Percentiles rank a stretch among this genome's conserved stretches.
These are phyloP conservation scores for Rhodotorula sp. DNA, from an alignment of 1,284 basidiomycete genomes.

Conservation along the genomic window DNA sequence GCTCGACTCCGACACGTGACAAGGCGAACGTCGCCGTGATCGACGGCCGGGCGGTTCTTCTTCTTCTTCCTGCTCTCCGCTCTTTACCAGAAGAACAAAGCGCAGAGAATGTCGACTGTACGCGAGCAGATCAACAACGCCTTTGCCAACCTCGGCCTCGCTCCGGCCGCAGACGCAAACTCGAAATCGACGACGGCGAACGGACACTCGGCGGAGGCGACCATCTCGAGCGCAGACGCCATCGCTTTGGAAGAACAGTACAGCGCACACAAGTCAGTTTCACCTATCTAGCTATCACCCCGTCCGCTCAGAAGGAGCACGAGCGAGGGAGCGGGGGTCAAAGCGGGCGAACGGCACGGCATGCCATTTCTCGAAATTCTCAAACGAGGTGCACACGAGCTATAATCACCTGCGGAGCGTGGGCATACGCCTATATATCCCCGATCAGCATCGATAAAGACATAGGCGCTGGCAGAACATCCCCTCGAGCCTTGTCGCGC, in stretches of 20 bases:
- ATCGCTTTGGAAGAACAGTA: constrained; percentile 79
- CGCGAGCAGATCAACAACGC: constrained; percentile 22
- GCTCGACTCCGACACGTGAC: too few species aligned
- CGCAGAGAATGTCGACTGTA: not conserved
- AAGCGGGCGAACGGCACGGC: not conserved
- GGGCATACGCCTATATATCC: not conserved
- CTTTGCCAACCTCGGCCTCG: constrained; percentile 18
- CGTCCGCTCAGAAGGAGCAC: too few species aligned
- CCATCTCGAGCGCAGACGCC: constrained; percentile 58
- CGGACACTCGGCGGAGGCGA: not conserved
- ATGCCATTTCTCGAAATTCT: not conserved
- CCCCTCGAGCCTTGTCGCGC: not conserved
- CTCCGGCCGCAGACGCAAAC: not conserved
- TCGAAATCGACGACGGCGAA: not conserved
- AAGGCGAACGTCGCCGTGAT: too few species aligned
- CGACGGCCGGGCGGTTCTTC: not conserved
- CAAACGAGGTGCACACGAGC: not conserved
- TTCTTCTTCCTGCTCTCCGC: not conserved
- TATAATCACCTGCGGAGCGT: not conserved
- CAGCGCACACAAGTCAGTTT: constrained; percentile 74
- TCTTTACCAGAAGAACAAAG: not conserved
- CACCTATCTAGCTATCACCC: not conserved
- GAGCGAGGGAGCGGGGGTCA: too few species aligned
- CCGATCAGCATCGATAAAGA: not conserved
- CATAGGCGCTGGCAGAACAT: constrained; percentile 1